These are phyloP conservation scores for Plasmodium coatneyi DNA, from an alignment of 169 alveolate species.

Conservation along the genomic window DNA sequence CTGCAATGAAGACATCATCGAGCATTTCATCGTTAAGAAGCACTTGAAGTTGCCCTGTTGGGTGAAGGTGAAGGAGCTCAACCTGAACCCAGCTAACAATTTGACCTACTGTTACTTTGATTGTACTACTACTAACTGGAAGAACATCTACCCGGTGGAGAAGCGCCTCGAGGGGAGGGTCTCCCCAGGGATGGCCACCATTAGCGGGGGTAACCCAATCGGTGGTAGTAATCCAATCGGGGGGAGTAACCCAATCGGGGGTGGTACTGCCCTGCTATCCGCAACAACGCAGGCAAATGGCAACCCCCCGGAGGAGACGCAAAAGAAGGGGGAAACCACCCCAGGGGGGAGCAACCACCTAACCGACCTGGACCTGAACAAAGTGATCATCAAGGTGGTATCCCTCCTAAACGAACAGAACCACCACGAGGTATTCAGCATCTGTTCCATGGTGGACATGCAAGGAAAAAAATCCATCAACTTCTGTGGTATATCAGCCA, in stretches of 20 bases:
- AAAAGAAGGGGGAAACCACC: neutral
- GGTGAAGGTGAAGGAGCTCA: conserved; percentile 45
- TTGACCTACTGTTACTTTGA: conserved; percentile 69
- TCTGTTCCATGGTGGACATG: conserved; percentile 26
- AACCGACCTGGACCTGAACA: conserved; percentile 42
- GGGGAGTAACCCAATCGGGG: neutral
- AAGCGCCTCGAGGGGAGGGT: neutral
- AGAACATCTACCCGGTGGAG: conserved; percentile 34
- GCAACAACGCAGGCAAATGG: neutral
- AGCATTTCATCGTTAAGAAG: conserved; percentile 59
- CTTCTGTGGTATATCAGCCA: conserved; percentile 30
- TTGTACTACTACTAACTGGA: conserved; percentile 1
- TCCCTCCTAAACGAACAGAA: conserved; percentile 57
- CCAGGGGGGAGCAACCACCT: neutral
- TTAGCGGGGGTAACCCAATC: neutral
- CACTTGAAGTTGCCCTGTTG: conserved; percentile 67
- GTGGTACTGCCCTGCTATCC: neutral
- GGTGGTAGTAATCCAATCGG: neutral
- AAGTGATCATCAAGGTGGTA: conserved; percentile 37
- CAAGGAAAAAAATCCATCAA: conserved; percentile 38
- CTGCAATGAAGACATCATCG: conserved; percentile 69
- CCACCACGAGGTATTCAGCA: conserved; percentile 52
- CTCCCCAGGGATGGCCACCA: neutral
- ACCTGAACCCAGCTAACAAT: conserved; percentile 13
- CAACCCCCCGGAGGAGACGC: neutral